Evolutionary conservation across 352 stramenopile genomes (phyloP), one percentile per base, ranked within the genome.

Genomic region (Pythium phragmiticola): DNA sequence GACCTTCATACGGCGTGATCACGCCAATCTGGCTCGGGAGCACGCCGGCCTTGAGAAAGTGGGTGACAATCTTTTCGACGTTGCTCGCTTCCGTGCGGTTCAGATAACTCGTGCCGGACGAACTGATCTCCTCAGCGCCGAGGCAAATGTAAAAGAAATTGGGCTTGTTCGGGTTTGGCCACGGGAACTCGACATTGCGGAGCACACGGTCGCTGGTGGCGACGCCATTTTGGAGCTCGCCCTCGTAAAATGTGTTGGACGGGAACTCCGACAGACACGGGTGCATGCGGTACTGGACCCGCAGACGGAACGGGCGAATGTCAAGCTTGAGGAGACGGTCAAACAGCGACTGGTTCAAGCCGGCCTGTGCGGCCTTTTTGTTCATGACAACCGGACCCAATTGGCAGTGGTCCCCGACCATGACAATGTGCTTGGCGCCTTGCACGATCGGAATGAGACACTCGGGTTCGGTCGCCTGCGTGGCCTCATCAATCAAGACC

Each of bases 221-320:
- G 2, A 99, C 95, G 46, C 98, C 98, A 69, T 99, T 99, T 74
- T 99, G 95, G 47, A 99, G 78, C 63, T 96, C 97, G 51, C 98
- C 98, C 72, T 99, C 98, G 70, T 99, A 99, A 68, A 99, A 99
- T 69, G 96, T 98, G 66, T 99, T 99, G 11, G 96, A 99, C 6
- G 97, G 97, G 67, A 99, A 99, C 75, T 99, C 97, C 0, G 95
- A 99, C 50, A 99, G 76, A 59, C 92, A 98, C 17, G 98, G 98
- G 65, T 99, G 98, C 97, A 99, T 99, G 37, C 98, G 95, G 78
- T 99, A 99, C 76, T 99, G 98, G 7, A 99, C 96, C 51, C 97
- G 89, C 14, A 99, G 88, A 42, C 97, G 95, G 71, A 99, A 98
- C 12, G 98, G 97, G 39, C 94, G 92, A 65, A 98, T 89, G 54